Conservation (phyloP, 441 rosid genomes). For the Francoa sonchifolia region DNA sequence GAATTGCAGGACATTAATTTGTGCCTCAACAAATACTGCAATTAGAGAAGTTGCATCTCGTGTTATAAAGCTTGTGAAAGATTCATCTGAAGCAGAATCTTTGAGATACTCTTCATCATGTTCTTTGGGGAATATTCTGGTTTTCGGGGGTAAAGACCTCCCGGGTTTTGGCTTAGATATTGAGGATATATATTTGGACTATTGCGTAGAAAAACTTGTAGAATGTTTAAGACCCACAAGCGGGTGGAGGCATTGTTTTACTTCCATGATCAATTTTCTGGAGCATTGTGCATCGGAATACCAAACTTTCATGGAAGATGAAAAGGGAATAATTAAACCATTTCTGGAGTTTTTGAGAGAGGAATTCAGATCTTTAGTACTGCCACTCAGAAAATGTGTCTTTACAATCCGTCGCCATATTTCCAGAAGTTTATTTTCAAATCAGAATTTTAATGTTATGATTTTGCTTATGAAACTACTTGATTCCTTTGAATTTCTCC, state of each 20-base stretch:
- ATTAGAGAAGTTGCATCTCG: conserved; percentile 35
- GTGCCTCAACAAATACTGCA: conserved; percentile 54
- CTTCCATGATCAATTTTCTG: conserved; percentile 20
- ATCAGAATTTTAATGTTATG: conserved; percentile 5
- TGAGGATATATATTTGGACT: conserved; percentile 28
- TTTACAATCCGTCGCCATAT: conserved; percentile 19
- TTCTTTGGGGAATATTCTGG: conserved; percentile 25
- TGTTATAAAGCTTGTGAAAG: conserved; percentile 21
- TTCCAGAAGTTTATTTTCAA: conserved; percentile 13
- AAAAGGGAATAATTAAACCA: conserved; percentile 10
- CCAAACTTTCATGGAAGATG: conserved; percentile 7
- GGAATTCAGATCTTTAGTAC: conserved; percentile 6
- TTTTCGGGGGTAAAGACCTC: conserved; percentile 25
- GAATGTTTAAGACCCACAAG: conserved; percentile 18
- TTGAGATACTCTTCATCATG: not conserved
- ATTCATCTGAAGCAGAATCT: conserved; percentile 9
- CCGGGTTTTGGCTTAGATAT: conserved; percentile 16
- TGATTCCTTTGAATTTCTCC: conserved; percentile 12
- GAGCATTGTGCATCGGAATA: conserved; percentile 19
- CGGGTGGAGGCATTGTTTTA: conserved; percentile 21
- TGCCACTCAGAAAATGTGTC: conserved; percentile 17
- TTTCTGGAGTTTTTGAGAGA: conserved; percentile 22
- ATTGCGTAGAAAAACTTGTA: conserved; percentile 19
- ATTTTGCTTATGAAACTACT: conserved; percentile 17
- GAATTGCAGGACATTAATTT: conserved; percentile 29